phyloP scores from a whole-genome alignment of 2,329 filamentous ascomycete genomes.

The Nigrospora sphaerica region DNA sequence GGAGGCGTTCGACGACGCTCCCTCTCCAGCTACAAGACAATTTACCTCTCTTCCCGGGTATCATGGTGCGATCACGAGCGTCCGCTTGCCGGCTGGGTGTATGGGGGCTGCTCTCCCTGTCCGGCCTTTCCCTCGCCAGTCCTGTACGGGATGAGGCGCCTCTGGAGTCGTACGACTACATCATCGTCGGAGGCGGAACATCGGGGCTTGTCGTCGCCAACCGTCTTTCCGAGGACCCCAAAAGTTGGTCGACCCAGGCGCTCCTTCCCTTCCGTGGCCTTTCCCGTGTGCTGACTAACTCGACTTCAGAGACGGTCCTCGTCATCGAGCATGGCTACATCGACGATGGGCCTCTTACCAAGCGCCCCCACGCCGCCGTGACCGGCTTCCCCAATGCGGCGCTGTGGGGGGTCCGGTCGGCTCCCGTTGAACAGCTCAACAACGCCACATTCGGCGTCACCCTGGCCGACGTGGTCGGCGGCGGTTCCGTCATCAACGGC shows the following conservation, averaged over 20 bases:
- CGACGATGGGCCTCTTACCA: background rate
- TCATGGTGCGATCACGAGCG: background rate
- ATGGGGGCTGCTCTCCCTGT: background rate
- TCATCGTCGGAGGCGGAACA: slow-evolving; percentile 8
- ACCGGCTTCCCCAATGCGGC: background rate
- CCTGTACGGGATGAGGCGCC: background rate
- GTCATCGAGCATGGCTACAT: slow-evolving; percentile 6
- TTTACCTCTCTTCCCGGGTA: background rate
- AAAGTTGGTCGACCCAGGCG: background rate
- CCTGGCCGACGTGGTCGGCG: slow-evolving; percentile 4
- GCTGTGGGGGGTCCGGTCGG: slow-evolving; percentile 4
- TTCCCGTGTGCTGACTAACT: background rate
- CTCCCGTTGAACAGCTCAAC: background rate
- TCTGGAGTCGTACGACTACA: slow-evolving; percentile 5
- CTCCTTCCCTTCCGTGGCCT: background rate
- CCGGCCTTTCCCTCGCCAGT: background rate
- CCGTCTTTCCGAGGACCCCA: slow-evolving; percentile 7
- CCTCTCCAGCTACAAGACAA: no score
- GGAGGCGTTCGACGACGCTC: background rate
- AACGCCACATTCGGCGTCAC: background rate
- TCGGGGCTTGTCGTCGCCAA: slow-evolving; percentile 8
- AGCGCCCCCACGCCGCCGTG: slow-evolving; percentile 3
- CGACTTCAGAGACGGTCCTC: background rate
- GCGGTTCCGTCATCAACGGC: slow-evolving; percentile 12
- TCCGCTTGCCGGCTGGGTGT: background rate